Evolutionary conservation across 2,329 filamentous ascomycete genomes (phyloP).

Genomic region (Capronia coronata): DNA sequence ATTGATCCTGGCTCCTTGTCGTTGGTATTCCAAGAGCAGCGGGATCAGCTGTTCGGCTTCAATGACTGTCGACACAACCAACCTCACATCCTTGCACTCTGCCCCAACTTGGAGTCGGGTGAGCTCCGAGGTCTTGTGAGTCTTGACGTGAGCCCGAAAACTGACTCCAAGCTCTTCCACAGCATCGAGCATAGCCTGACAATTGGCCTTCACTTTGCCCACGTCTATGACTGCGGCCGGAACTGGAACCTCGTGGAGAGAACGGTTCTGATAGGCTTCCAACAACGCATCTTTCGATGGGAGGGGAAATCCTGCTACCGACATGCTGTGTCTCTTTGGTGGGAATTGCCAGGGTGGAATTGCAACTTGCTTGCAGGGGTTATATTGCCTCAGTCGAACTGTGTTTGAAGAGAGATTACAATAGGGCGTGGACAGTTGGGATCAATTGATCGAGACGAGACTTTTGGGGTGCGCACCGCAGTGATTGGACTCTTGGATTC

Average conservation of each 20-base stretch:
- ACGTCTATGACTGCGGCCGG: conserved; percentile 65
- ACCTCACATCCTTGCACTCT: conserved; percentile 46
- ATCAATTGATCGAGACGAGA: too few relatives aligned
- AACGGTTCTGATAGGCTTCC: conserved; percentile 51
- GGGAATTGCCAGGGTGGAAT: too few relatives aligned
- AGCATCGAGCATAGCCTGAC: conserved; percentile 63
- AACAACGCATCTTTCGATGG: conserved; percentile 16
- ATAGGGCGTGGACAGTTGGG: too few relatives aligned
- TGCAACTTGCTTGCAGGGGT: too few relatives aligned
- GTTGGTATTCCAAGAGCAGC: conserved; percentile 53
- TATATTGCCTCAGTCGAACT: too few relatives aligned
- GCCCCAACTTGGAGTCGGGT: conserved; percentile 64
- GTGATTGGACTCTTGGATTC: too few relatives aligned
- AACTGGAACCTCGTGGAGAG: conserved; percentile 54
- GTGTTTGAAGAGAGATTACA: too few relatives aligned
- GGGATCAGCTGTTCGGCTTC: conserved; percentile 64
- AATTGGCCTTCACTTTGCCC: conserved; percentile 61
- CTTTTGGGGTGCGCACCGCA: too few relatives aligned
- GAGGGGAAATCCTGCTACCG: conserved; percentile 15
- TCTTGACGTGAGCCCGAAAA: conserved; percentile 75
- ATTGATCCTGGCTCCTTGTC: conserved; percentile 51
- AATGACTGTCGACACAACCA: conserved; percentile 67
- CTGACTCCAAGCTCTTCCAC: conserved; percentile 53
- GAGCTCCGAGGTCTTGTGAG: conserved; percentile 69
- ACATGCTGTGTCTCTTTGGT: conserved; percentile 8